Base-by-base conservation (phyloP, 768 basidiomycete genomes). In the Harrya chromipes region DNA sequence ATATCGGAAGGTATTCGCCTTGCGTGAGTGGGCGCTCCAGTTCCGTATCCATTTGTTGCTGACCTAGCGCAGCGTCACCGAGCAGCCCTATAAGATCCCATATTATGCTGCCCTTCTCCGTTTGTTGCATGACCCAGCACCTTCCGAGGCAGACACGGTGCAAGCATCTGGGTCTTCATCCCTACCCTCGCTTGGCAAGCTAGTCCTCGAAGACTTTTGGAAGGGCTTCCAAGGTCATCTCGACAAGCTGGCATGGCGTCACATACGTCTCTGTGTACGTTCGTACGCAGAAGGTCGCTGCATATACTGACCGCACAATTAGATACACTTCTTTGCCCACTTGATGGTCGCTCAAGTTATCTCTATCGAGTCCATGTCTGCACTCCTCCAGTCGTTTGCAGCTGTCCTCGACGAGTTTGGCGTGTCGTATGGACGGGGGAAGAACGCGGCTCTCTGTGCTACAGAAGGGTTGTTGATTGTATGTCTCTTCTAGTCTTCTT, bases 281-380 rank as follows among this genome's bases (percentile, higher is more conserved):
- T 40, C 52, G 19, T 37, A 29, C 43, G 13, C 6, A 21, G n/a
- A 38, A 8, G 33, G 6, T 0, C 9, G 19, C 16, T 24, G 51
- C 29, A 11, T 13, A 31, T 49, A 47, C 52, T 54, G 26, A 61
- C 42, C 21, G 11, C 41, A 5, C 31, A 13, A 31, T 43, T 34
- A 98, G 94, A 85, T 97, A 13, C 90, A 93, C 53, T 90, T 98
- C 67, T 97, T 98, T 62, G 87, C 94, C 2, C 89, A 94, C 61
- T 70, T 97, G 40, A 85, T 90, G 26, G 76, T 86, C 3, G 83
- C 90, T 2, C 78, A 79, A 47, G 70, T 94, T 2, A 78, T 97
- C 43, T 84, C 89, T 3, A 66, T 83, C 0, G 79, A 84, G 9
- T 94, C 94, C 3, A 81, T 97, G 76, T 73, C 87, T 38, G 77